phyloP scores from a whole-genome alignment of 768 basidiomycete genomes.

The Chlorophyllum brunneum region DNA sequence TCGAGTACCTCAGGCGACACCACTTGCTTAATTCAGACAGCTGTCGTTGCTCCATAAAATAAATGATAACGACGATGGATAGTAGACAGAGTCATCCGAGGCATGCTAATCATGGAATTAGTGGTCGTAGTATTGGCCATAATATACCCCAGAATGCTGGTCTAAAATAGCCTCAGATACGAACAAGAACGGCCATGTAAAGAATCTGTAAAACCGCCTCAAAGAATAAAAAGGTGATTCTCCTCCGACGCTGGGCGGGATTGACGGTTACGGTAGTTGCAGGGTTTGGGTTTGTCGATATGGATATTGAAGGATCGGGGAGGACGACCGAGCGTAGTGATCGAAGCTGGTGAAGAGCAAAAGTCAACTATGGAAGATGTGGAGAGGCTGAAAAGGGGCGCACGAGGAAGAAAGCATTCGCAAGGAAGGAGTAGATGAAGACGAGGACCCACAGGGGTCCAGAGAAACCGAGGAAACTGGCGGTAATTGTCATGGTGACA shows the following conservation, averaged over 20 bases:
- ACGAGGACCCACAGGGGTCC: conserved; percentile 61
- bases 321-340: conserved; percentile 90
- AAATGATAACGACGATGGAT: too few relatives aligned
- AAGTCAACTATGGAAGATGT: neutral
- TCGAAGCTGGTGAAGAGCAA: conserved; percentile 58
- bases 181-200: conserved; percentile 83
- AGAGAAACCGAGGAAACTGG: conserved; percentile 60
- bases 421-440: conserved; percentile 83
- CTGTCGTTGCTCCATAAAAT: too few relatives aligned
- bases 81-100: too few relatives aligned
- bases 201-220: conserved; percentile 79
- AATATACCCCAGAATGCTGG: too few relatives aligned
- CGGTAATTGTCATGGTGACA: conserved; percentile 79
- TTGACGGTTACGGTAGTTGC: conserved; percentile 60
- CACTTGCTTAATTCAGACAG: too few relatives aligned
- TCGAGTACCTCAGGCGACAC: too few relatives aligned
- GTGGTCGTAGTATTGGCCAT: too few relatives aligned
- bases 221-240: conserved; percentile 87
- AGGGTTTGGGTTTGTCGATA: conserved; percentile 30
- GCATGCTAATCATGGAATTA: too few relatives aligned
- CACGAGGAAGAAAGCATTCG: conserved; percentile 93
- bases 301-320: conserved; percentile 61
- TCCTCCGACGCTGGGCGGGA: conserved; percentile 73
- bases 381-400: conserved; percentile 24
- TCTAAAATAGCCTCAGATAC: too few relatives aligned